These are phyloP conservation scores for Edhazardia aedis DNA, from an alignment of 371 early-diverging fungal species.

Conservation along the genomic window DNA sequence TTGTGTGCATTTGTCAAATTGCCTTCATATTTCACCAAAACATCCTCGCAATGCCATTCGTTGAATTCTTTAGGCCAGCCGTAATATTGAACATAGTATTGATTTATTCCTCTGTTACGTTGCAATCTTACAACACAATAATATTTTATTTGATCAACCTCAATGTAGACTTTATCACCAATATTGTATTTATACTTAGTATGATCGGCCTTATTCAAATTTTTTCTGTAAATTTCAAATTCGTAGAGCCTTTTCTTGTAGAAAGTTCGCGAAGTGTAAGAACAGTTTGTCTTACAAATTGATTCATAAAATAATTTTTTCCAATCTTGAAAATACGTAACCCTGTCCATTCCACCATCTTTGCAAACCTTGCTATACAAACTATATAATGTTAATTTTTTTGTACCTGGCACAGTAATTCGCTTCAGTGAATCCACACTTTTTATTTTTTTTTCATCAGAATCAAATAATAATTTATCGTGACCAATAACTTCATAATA, in stretches of 20 bases:
- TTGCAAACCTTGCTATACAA: slow-evolving; percentile 5
- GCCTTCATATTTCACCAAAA: neutral
- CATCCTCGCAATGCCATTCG: slow-evolving; percentile 9
- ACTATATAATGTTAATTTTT: neutral
- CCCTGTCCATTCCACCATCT: slow-evolving; percentile 9
- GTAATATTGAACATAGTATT: slow-evolving; percentile 3
- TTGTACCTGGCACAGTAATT: slow-evolving; percentile 4
- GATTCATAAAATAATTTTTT: slow-evolving; percentile 1
- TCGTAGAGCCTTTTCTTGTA: slow-evolving; percentile 10
- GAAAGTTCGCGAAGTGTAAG: slow-evolving; percentile 4
- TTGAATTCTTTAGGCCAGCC: slow-evolving; percentile 3
- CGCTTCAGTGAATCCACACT: neutral
- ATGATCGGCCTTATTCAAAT: neutral
- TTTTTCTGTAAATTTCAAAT: slow-evolving; percentile 6
- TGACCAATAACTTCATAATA: no score
- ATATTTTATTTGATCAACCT: neutral
- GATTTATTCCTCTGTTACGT: slow-evolving; percentile 8
- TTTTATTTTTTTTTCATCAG: no score
- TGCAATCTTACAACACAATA: neutral
- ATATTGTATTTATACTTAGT: neutral
- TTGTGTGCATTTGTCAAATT: neutral
- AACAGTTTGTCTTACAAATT: slow-evolving; percentile 2
- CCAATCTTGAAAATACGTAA: slow-evolving; percentile 5
- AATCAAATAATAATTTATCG: no score
- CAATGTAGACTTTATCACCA: neutral